Evolutionary conservation across 108 stramenopile species (phyloP), one percentile per base, ranked within the genome.

Genomic region (Pseudonitzschia multiseries): DNA sequence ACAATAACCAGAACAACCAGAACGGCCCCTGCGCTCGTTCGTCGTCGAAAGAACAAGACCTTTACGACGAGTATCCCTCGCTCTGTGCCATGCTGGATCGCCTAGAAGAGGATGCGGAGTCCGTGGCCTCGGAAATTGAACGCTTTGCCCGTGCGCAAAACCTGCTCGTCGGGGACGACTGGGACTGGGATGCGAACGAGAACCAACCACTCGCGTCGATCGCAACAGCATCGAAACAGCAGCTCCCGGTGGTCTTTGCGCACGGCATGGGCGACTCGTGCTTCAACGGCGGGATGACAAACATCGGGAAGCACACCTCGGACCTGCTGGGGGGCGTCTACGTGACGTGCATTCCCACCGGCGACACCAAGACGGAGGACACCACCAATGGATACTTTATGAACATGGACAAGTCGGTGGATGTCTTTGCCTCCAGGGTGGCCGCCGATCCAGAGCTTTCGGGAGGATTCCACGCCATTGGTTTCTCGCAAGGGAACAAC

Each of bases 241-340:
- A 81, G 60, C 57, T 86, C 33, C 86, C 86, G 5, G 78, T 87
- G n/a, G 86, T 83, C 21, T 73, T 81, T 71, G 83, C 86, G 4
- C 86, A 87, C 76, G 86, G 86, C 43, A 87, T 87, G 80, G 92
- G 89, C 14, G 92, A 93, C 74, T 78, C 78, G 0, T 93, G 92
- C 76, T 90, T 87, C 82, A 93, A 93, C 75, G 27, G 51, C 4
- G 92, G 92, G 20, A 88, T 93, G 86, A 77, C 84, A 67, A 40
- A 69, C 20, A 71, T 93, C 60, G 77, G 74, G 22, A 41, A 85
- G 52, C 76, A 69, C 33, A 69, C 73, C 5, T 79, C 83, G 8
- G 48, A 69, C 14, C 54, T 78, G 8, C 60, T 89, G 41, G 79
- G 81, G 9, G 74, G 63, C 56, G 77, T 78, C 13, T 89, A 90